Conservation (phyloP, 2,329 filamentous ascomycete genomes). For the Orbilia blumenaviensis region DNA sequence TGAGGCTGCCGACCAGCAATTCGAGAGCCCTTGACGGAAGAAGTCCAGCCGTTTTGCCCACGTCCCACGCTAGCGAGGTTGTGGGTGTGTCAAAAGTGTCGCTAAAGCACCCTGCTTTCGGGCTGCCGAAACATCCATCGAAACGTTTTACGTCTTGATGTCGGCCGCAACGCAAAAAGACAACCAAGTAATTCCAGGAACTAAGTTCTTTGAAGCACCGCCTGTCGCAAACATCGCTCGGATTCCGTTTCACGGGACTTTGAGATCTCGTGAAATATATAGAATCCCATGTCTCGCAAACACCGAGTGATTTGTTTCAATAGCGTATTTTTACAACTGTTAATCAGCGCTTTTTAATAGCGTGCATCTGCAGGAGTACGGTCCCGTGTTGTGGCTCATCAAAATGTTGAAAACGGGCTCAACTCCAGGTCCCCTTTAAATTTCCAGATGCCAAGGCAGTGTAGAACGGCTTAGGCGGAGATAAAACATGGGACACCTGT, state of each 20-base stretch:
- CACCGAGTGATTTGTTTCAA: constrained; percentile 32
- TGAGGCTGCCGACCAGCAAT: no score
- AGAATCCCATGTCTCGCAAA: constrained; percentile 29
- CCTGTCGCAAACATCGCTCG: constrained; percentile 44
- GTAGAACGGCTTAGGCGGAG: neutral
- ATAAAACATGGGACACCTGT: neutral
- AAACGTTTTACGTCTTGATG: constrained; percentile 47
- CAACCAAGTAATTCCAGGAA: neutral
- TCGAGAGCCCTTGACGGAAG: neutral
- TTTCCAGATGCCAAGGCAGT: neutral
- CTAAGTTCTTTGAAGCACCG: constrained; percentile 40
- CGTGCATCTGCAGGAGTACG: no score
- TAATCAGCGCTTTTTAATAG: neutral
- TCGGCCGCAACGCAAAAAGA: constrained; percentile 36
- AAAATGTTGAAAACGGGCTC: no score
- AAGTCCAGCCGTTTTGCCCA: neutral
- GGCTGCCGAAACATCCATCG: constrained; percentile 47
- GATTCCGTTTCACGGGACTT: constrained; percentile 38
- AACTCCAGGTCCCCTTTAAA: no score
- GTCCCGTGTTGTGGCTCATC: neutral
- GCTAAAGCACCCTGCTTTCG: constrained; percentile 30
- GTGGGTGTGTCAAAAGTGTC: constrained; percentile 20
- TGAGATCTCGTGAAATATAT: constrained; percentile 17
- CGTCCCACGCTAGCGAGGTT: neutral
- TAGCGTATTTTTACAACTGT: neutral